Evolutionary conservation across 2,329 filamentous ascomycete genomes (phyloP).

Genomic region (Pyricularia pennisetigena): DNA sequence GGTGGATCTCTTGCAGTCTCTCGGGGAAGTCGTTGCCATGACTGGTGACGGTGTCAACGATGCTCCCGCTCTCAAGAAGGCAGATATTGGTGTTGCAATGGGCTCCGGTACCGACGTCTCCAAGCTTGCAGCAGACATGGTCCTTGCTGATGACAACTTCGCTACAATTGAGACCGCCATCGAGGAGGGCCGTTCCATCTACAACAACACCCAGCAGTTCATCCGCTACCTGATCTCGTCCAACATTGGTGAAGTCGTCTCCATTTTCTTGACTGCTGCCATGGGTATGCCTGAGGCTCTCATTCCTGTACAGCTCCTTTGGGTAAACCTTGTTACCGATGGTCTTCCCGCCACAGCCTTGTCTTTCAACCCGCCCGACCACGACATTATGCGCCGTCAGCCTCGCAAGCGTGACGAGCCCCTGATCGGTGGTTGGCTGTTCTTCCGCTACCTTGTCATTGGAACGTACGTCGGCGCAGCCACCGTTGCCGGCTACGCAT

Average conservation of each 20-base stretch:
- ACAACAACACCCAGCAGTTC: constrained; percentile 99
- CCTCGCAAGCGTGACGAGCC: constrained; percentile 88
- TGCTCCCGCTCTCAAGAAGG: constrained; percentile 94
- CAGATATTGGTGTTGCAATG: constrained; percentile 98
- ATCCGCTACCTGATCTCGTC: constrained; percentile 98
- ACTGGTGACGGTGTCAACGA: constrained; percentile 98
- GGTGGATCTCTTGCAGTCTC: constrained; percentile 87
- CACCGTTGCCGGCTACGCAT: constrained; percentile 95
- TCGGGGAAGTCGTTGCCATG: constrained; percentile 96
- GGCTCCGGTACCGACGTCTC: constrained; percentile 95
- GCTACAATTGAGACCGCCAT: constrained; percentile 94
- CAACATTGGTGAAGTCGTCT: constrained; percentile 97
- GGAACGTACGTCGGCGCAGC: constrained; percentile 90
- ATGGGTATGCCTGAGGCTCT: constrained; percentile 96
- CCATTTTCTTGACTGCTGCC: constrained; percentile 94
- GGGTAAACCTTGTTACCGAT: constrained; percentile 98
- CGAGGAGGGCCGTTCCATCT: constrained; percentile 95
- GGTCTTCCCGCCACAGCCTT: constrained; percentile 92
- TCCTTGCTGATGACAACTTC: constrained; percentile 97
- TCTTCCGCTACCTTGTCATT: constrained; percentile 95
- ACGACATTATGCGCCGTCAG: constrained; percentile 91
- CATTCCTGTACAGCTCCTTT: constrained; percentile 92
- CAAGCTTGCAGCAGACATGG: constrained; percentile 96
- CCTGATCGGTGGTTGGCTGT: constrained; percentile 90
- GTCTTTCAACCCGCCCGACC: constrained; percentile 96